Evolutionary conservation across 2,329 filamentous ascomycete genomes (phyloP), one percentile per base, ranked within the genome.

Genomic region (Xylariaceae sp.): DNA sequence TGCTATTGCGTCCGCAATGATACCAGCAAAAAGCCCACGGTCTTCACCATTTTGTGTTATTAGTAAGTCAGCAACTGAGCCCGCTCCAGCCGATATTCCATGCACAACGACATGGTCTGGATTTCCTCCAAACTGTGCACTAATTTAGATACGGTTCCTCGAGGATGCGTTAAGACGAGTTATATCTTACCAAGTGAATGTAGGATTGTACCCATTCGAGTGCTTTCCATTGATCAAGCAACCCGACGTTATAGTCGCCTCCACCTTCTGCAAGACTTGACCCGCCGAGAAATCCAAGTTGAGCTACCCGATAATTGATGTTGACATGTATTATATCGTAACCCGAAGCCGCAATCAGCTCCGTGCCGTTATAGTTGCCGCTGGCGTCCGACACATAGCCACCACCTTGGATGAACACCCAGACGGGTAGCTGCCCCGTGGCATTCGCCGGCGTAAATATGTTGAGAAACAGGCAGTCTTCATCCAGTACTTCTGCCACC

Each of bases 221-320:
- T 2, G 81, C 73, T 21, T 81, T 76, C 15, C 83, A 75, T 69
- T 88, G 84, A 61, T 89, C 86, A 2, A 87, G 73, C 6, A 89
- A 67, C 0, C 86, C 86, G 2, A 73, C 82, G 63, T 89, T 89
- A 7, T 87, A 73, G 42, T 79, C 76, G n/a, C n/a, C n/a, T 0
- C 85, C 85, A 58, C 83, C 72, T 4, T 72, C 65, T 30, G 77
- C 75, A 8, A 88, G 74, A 24, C 78, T 72, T 32, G 83, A 77
- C 40, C 83, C 79, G 0, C 83, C 79, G 1, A 89, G 74, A 60
- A 88, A 89, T 0, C 85, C 86, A 61, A 81, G 81, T 0, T 82
- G 71, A 0, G 83, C 84, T 6, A 88, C 81, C 6, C 85, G 78
- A 63, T 86, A 86, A 68, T 85, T 84, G 66, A 86, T 84, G 61